phyloP scores from a whole-genome alignment of 495 filamentous ascomycete species.

The Podospora sp. region DNA sequence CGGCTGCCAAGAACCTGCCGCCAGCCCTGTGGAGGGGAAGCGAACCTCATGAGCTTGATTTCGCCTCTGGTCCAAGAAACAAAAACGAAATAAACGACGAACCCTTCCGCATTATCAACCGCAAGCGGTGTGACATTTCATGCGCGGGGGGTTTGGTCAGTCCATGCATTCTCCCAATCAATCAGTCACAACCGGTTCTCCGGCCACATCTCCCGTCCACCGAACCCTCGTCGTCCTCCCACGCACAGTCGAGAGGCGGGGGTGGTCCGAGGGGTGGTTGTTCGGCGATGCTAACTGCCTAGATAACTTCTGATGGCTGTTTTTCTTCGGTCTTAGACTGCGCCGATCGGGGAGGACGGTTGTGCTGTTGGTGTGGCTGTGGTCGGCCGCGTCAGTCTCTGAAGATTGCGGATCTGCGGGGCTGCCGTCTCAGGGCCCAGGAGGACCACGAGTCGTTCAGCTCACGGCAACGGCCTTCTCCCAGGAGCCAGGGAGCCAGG shows the following conservation, averaged over 20 bases:
- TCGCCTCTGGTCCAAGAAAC: neutral
- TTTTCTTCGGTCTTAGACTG: neutral
- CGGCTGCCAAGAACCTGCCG: constrained; percentile 20
- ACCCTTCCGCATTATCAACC: neutral
- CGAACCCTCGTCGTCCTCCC: neutral
- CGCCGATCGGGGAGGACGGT: neutral
- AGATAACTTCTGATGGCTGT: neutral
- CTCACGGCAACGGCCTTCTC: neutral
- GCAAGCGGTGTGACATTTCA: neutral
- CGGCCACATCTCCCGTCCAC: neutral
- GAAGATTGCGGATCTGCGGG: constrained; percentile 1
- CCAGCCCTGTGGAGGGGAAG: constrained; percentile 11
- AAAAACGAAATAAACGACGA: neutral
- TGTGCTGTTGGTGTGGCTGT: constrained; percentile 1
- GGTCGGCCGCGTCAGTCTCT: neutral
- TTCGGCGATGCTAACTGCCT: neutral
- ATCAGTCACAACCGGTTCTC: too few relatives aligned
- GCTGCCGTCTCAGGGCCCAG: neutral
- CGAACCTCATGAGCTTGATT: constrained; percentile 13
- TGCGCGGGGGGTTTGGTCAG: neutral
- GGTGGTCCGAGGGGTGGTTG: neutral
- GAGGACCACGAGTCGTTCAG: neutral
- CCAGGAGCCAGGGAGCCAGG: neutral
- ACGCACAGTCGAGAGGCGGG: neutral
- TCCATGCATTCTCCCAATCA: neutral